Evolutionary conservation across 345 rosid species (phyloP), one percentile per base, ranked within the genome.

Genomic region (Diplotaxis tenuifolia): DNA sequence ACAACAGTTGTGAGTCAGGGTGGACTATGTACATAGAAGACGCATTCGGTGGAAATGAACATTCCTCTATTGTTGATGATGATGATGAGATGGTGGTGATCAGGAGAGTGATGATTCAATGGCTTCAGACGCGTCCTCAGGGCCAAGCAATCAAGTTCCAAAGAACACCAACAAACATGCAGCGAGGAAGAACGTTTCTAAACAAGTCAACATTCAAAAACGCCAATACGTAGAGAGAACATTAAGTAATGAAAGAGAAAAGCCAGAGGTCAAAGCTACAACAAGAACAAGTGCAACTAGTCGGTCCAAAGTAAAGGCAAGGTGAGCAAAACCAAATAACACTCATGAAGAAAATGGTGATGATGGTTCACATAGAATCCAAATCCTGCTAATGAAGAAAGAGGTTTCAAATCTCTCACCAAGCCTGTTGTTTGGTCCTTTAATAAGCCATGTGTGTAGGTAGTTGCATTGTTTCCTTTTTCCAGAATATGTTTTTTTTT

Each of bases 81-180:
- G 73, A 76, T 18, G 76, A 62, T 8, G 74, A 27, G 65, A 72
- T 5, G 60, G 62, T 56, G 50, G 42, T 62, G 75, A 55, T 54
- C 73, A 65, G 50, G 83, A 83, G 65, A 86, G 87, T 45, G 94
- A 86, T 80, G 91, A 86, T 40, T 89, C 94, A 0, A 85, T 89
- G 94, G 83, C 86, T 40, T 89, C 91, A 23, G 94, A 89, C 72
- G 94, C 94, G 38, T 86, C 91, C 16, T 89, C 94, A 4, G 87
- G 91, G 9, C 90, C 87, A 70, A 82, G 83, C 50, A 84, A 76
- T 50, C 82, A 85, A 68, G 49, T 78, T 74, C 64, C 73, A 52
- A 32, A 64, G 61, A 57, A 55, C 62, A 72, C 45, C 67, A 69
- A 18, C 69, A 78, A 81, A 83, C 77, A 78, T 72, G 78, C 68